Percentiles rank a stretch among this genome's conserved stretches.
phyloP scores from a whole-genome alignment of 768 basidiomycete genomes.

The Hericium erinaceus region DNA sequence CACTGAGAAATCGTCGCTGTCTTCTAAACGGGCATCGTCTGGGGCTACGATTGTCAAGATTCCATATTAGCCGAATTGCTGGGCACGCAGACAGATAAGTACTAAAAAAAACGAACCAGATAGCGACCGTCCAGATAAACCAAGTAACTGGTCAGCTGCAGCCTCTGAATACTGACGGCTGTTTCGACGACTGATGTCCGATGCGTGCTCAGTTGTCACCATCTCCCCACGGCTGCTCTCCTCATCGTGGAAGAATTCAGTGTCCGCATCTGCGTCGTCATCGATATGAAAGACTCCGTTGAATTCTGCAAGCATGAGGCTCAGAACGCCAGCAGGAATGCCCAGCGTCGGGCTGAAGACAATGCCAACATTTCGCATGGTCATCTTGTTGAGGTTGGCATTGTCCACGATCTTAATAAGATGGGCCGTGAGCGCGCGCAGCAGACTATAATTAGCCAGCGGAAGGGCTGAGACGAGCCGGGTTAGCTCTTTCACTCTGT shows the following conservation, averaged over 20 bases:
- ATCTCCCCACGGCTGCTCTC: conserved; percentile 5
- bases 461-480: conserved; percentile 82
- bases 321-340: conserved; percentile 96
- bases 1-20: conserved; percentile 57
- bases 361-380: conserved; percentile 95
- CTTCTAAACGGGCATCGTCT: conserved; percentile 51
- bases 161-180: conserved; percentile 77
- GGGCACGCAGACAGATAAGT: neutral
- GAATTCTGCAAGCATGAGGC: conserved; percentile 89
- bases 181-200: conserved; percentile 56
- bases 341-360: conserved; percentile 97
- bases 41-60: neutral
- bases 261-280: conserved; percentile 17
- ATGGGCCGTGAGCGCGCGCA: conserved; percentile 91
- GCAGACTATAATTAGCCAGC: conserved; percentile 84
- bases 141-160: conserved; percentile 76
- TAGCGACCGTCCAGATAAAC: conserved; percentile 61
- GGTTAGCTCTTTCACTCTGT: conserved; percentile 81
- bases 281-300: conserved; percentile 88
- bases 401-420: conserved; percentile 93
- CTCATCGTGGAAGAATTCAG: conserved; percentile 9
- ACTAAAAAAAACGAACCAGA: conserved; percentile 37
- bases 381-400: conserved; percentile 91
- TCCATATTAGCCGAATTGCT: neutral
- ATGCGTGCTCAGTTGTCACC: conserved; percentile 7